phyloP scores from a whole-genome alignment of 1,284 basidiomycete species.

The Irpex sp. region DNA sequence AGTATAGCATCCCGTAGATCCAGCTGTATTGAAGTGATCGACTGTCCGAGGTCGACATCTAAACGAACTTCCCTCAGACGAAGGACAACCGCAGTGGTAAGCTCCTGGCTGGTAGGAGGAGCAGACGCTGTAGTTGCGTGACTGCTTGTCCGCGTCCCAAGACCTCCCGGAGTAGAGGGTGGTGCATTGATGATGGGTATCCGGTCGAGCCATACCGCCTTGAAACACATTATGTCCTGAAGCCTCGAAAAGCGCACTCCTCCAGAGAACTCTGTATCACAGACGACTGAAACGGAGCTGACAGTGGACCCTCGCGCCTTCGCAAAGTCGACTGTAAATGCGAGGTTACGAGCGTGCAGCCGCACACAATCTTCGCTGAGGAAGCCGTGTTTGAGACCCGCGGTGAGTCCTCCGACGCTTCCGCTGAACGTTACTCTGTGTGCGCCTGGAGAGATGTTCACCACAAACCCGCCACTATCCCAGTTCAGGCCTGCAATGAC shows the following conservation, averaged over 20 bases:
- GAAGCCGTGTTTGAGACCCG: conserved; percentile 77
- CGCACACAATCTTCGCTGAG: conserved; percentile 74
- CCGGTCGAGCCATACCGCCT: conserved; percentile 85
- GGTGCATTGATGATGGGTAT: conserved; percentile 61
- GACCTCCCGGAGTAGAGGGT: conserved; percentile 17
- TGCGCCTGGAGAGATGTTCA: conserved; percentile 69
- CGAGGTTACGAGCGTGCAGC: conserved; percentile 69
- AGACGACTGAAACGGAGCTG: conserved; percentile 61
- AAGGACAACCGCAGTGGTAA: conserved; percentile 57
- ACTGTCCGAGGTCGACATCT: conserved; percentile 74
- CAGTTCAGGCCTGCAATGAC: conserved; percentile 82
- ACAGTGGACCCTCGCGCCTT: conserved; percentile 36
- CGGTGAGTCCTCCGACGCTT: conserved; percentile 71
- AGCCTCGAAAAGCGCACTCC: conserved; percentile 72
- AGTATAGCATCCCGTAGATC: conserved; percentile 56
- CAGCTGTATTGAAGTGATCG: conserved; percentile 59
- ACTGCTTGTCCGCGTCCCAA: conserved; percentile 5
- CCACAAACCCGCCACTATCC: conserved; percentile 86
- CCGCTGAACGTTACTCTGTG: conserved; percentile 70
- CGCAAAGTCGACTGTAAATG: conserved; percentile 64
- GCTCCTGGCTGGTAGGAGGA: conserved; percentile 36
- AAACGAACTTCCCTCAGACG: conserved; percentile 68
- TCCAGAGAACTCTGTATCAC: conserved; percentile 75
- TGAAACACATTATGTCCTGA: conserved; percentile 84
- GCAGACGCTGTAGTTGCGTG: conserved; percentile 4